A percentile compares a stretch with the other conserved stretches of the same genome.
phyloP scores from a whole-genome alignment of 352 stramenopile genomes.

The Phytophthora citrophthora region DNA sequence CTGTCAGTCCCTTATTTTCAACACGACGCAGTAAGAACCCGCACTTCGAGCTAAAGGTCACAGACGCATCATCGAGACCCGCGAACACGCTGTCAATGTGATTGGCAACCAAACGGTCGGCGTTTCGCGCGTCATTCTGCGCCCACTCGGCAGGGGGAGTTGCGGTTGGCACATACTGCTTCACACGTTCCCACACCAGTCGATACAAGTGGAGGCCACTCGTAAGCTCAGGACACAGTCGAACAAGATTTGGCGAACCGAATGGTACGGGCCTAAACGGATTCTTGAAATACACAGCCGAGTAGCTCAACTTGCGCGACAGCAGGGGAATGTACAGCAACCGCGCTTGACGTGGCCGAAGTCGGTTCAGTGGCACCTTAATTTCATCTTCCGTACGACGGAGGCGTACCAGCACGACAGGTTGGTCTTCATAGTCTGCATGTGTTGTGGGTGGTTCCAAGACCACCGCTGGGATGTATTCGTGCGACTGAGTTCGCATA shows the following conservation, averaged over 20 bases:
- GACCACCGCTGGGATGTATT: constrained; percentile 74
- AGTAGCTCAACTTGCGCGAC: constrained; percentile 88
- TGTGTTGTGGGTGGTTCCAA: constrained; percentile 45
- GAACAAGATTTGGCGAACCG: constrained; percentile 85
- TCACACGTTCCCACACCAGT: constrained; percentile 83
- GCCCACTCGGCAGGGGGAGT: constrained; percentile 50
- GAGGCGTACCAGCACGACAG: constrained; percentile 65
- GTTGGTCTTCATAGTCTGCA: constrained; percentile 50
- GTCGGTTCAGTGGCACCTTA: constrained; percentile 65
- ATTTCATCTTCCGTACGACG: constrained; percentile 77
- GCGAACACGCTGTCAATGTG: constrained; percentile 86
- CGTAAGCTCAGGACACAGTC: constrained; percentile 82
- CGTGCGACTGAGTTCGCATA: constrained; percentile 68
- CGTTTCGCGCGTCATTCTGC: constrained; percentile 31
- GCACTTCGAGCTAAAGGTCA: constrained; percentile 52
- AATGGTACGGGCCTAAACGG: constrained; percentile 88
- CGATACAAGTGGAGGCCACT: constrained; percentile 84
- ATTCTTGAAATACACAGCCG: constrained; percentile 90
- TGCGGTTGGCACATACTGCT: constrained; percentile 71
- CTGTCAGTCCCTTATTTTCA: constrained; percentile 84
- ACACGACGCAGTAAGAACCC: constrained; percentile 85
- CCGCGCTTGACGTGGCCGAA: constrained; percentile 73
- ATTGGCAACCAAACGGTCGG: constrained; percentile 53
- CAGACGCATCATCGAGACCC: constrained; percentile 45
- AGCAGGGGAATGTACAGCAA: constrained; percentile 84